phyloP scores from a whole-genome alignment of 2,329 filamentous ascomycete species.

The Cladosporium sphaerospermum region DNA sequence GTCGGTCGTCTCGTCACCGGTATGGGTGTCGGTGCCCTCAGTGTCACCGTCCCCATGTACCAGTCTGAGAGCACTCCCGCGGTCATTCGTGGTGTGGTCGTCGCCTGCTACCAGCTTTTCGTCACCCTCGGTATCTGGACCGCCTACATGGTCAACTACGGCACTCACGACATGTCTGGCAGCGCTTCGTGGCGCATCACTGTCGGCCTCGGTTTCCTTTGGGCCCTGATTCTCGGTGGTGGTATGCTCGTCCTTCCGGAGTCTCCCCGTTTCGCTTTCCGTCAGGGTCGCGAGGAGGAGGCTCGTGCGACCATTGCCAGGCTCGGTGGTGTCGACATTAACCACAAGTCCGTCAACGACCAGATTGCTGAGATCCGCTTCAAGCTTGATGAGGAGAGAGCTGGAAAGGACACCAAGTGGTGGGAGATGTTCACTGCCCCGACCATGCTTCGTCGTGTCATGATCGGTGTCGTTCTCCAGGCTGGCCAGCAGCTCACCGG shows the following conservation, averaged over 20 bases:
- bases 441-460: slow-evolving; percentile 27
- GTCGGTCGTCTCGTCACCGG: slow-evolving; percentile 40
- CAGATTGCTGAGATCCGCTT: slow-evolving; percentile 31
- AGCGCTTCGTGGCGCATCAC: slow-evolving; percentile 39
- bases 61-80: slow-evolving; percentile 39
- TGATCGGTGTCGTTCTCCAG: slow-evolving; percentile 28
- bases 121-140: slow-evolving; percentile 43
- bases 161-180: slow-evolving; percentile 25
- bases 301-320: slow-evolving; percentile 24
- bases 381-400: slow-evolving; percentile 28
- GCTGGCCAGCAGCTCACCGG: slow-evolving; percentile 40
- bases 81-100: slow-evolving; percentile 40
- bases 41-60: slow-evolving; percentile 11
- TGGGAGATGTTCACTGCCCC: slow-evolving; percentile 26
- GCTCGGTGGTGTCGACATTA: slow-evolving; percentile 34
- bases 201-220: slow-evolving; percentile 40
- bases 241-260: slow-evolving; percentile 36
- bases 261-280: slow-evolving; percentile 33
- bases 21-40: slow-evolving; percentile 38
- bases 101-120: slow-evolving; percentile 44
- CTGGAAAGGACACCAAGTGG: slow-evolving; percentile 20
- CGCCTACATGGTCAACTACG: slow-evolving; percentile 43
- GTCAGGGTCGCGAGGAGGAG: slow-evolving; percentile 34
- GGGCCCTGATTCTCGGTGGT: slow-evolving; percentile 31
- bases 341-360: slow-evolving; percentile 36